Percentiles rank a stretch among this genome's conserved stretches.
Evolutionary conservation across 2,329 filamentous ascomycete species (phyloP).

Genomic region (Fusarium sp.): DNA sequence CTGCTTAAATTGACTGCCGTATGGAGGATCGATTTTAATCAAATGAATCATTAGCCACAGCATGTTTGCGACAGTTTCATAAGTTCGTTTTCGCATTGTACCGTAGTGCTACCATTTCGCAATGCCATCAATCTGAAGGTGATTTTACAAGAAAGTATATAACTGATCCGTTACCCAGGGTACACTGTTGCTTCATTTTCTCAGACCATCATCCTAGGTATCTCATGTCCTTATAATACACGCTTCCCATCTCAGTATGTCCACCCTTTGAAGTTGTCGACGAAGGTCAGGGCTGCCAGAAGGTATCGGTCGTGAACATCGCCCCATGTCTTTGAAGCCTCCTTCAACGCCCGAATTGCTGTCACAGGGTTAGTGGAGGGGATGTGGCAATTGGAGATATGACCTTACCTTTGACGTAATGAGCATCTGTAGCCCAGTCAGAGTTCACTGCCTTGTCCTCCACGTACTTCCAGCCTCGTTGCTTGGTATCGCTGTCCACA

Average conservation of each 20-base stretch:
- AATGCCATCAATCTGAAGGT: neutral
- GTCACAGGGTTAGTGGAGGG: slow-evolving; percentile 8
- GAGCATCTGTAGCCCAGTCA: slow-evolving; percentile 76
- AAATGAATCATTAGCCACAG: neutral
- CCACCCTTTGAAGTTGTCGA: slow-evolving; percentile 80
- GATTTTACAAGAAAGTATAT: slow-evolving; percentile 2
- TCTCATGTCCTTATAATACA: neutral
- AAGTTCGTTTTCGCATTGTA: neutral
- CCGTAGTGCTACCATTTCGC: neutral
- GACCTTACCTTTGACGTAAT: slow-evolving; percentile 82
- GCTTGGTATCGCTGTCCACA: slow-evolving; percentile 69
- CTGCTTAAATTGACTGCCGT: neutral
- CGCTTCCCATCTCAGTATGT: slow-evolving; percentile 47
- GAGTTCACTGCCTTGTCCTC: slow-evolving; percentile 77
- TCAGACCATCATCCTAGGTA: slow-evolving; percentile 8
- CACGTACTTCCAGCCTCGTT: slow-evolving; percentile 81
- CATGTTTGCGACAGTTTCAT: neutral
- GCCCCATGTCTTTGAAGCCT: slow-evolving; percentile 79
- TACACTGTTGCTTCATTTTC: slow-evolving; percentile 4
- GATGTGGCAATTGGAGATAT: neutral
- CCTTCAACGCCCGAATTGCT: slow-evolving; percentile 80
- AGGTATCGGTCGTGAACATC: slow-evolving; percentile 75
- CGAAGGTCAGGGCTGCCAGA: slow-evolving; percentile 76
- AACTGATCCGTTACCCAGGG: neutral
- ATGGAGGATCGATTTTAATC: neutral